phyloP scores from a whole-genome alignment of 805 yeast genomes.

The Wickerhamomyces strasburgensis region DNA sequence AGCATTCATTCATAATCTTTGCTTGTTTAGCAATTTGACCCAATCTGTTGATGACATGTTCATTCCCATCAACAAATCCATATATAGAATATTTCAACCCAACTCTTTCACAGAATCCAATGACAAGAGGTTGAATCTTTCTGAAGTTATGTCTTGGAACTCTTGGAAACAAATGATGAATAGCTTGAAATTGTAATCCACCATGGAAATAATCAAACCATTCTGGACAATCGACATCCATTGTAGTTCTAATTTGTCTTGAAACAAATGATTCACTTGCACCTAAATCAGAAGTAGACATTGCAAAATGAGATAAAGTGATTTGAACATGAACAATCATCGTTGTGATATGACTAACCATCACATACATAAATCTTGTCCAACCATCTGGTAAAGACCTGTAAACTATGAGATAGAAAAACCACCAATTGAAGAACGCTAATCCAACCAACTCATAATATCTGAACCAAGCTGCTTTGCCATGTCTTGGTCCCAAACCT shows the following conservation, averaged over 20 bases:
- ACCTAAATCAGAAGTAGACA: conserved; percentile 88
- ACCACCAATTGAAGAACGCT: conserved; percentile 73
- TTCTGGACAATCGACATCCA: conserved; percentile 92
- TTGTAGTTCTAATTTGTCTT: conserved; percentile 82
- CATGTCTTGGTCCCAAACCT: conserved; percentile 78
- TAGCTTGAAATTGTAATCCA: conserved; percentile 86
- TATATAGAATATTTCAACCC: conserved; percentile 80
- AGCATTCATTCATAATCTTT: conserved; percentile 66
- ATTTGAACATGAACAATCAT: conserved; percentile 95
- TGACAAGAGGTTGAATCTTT: conserved; percentile 63
- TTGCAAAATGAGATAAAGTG: conserved; percentile 85
- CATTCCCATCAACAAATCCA: conserved; percentile 78
- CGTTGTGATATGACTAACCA: conserved; percentile 74
- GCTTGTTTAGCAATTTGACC: conserved; percentile 80
- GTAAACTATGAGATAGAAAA: conserved; percentile 57
- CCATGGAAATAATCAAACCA: conserved; percentile 93
- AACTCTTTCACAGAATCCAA: conserved; percentile 68
- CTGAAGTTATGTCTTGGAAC: conserved; percentile 85
- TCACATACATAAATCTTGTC: conserved; percentile 52
- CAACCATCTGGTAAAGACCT: conserved; percentile 47
- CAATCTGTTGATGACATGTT: conserved; percentile 60
- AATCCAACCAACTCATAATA: conserved; percentile 73
- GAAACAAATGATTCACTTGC: conserved; percentile 72
- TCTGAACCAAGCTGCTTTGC: conserved; percentile 83
- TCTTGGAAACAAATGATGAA: conserved; percentile 87